phyloP scores from a whole-genome alignment of 176 grass and related monocot genomes.

The Carex kokanica region DNA sequence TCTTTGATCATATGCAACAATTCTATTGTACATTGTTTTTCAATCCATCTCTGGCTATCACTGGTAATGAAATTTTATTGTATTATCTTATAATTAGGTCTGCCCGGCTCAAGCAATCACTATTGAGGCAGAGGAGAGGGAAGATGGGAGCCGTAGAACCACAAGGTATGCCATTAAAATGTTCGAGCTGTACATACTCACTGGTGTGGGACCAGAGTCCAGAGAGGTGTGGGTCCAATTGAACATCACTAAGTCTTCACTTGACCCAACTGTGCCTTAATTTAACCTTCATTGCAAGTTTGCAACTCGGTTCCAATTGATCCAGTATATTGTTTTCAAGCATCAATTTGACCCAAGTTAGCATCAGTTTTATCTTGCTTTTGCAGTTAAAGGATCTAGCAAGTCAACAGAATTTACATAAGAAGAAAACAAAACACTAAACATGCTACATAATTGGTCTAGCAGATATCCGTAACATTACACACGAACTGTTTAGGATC shows the following conservation, averaged over 20 bases:
- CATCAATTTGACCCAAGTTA: not conserved
- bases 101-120: constrained; percentile 99
- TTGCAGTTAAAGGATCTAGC: not conserved
- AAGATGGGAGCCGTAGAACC: constrained; percentile 93
- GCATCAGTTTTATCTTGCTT: not conserved
- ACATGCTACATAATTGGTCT: not conserved
- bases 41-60: not conserved
- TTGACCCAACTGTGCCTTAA: not conserved
- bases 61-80: not conserved
- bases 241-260: not conserved
- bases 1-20: not conserved
- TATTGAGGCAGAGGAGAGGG: constrained; percentile 97
- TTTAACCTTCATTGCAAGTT: not conserved
- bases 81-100: constrained; percentile 44
- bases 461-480: not conserved
- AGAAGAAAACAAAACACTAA: not conserved
- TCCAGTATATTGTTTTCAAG: no score
- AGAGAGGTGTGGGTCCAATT: not conserved
- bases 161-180: constrained; percentile 51
- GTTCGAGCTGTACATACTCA: not conserved
- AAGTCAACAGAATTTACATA: not conserved
- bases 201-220: not conserved
- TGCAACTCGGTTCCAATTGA: not conserved
- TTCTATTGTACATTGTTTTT: not conserved
- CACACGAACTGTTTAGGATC: not conserved